Percentiles rank a stretch among this genome's conserved stretches.
Conservation (phyloP, 2,329 filamentous ascomycete species). For the Cladorrhinum sp. region DNA sequence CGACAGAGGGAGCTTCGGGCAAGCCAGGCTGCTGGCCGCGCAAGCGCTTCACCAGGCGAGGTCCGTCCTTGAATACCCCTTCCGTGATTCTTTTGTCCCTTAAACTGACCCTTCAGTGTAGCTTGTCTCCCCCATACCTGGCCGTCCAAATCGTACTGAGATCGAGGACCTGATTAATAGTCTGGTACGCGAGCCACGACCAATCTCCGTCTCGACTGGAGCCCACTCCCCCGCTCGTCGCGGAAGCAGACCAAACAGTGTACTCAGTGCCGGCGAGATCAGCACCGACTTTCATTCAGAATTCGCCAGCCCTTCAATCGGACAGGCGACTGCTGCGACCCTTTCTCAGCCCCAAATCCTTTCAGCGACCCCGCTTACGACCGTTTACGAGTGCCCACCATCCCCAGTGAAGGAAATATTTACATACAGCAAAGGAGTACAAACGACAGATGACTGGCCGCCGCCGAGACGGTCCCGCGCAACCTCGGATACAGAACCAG, state of each 20-base stretch:
- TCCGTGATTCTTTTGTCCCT: background rate
- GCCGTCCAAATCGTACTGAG: constrained; percentile 68
- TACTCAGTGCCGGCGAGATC: constrained; percentile 75
- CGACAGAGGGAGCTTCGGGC: constrained; percentile 81
- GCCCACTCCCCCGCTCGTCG: constrained; percentile 63
- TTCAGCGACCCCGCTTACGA: constrained; percentile 68
- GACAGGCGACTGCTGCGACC: constrained; percentile 33
- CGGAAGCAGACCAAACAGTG: constrained; percentile 80
- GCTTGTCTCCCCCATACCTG: constrained; percentile 68
- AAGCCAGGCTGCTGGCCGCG: constrained; percentile 69
- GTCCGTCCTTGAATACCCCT: constrained; percentile 41
- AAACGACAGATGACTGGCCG: constrained; percentile 77
- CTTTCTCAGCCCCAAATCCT: constrained; percentile 61
- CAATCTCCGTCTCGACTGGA: constrained; percentile 63
- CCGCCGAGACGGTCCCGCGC: constrained; percentile 52
- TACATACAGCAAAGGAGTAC: constrained; percentile 95
- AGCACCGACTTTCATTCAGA: constrained; percentile 67
- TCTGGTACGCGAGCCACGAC: constrained; percentile 75
- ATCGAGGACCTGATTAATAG: constrained; percentile 84
- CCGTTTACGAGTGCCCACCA: constrained; percentile 76
- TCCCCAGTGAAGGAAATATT: constrained; percentile 78
- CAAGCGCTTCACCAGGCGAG: constrained; percentile 67
- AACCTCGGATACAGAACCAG: constrained; percentile 61
- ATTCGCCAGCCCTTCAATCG: constrained; percentile 47
- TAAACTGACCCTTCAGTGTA: constrained; percentile 33